Evolutionary conservation across 495 filamentous ascomycete genomes (phyloP).

Genomic region (Aspergillus conjunctus): DNA sequence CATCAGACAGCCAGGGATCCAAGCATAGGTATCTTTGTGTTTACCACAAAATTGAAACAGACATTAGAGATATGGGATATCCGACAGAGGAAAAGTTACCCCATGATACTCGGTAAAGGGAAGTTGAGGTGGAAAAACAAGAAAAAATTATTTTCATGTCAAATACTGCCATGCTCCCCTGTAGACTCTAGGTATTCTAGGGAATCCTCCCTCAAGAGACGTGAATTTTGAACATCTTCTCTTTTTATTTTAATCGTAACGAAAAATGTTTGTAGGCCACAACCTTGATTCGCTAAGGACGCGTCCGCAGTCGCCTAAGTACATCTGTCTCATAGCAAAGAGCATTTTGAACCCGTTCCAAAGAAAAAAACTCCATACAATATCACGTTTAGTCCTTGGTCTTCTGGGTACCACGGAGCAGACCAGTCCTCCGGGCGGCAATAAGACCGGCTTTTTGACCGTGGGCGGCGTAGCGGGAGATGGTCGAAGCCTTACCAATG

Average conservation of each 20-base stretch:
- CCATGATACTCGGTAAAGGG: background rate
- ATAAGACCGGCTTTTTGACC: slow-evolving; percentile 99
- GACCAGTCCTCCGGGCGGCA: slow-evolving; percentile 96
- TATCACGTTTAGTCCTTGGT: slow-evolving; percentile 73
- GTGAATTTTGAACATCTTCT: slow-evolving; percentile 19
- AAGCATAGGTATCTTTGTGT: no score
- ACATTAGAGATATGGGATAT: no score
- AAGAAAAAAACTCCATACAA: slow-evolving; percentile 48
- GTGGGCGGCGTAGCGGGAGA: slow-evolving; percentile 93
- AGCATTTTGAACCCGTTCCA: slow-evolving; percentile 55
- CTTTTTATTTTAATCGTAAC: slow-evolving; percentile 40
- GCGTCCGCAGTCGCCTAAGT: slow-evolving; percentile 54
- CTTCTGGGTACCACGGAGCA: slow-evolving; percentile 99
- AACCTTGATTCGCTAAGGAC: slow-evolving; percentile 52
- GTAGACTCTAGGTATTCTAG: slow-evolving; percentile 2
- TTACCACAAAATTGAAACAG: no score
- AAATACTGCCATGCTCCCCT: slow-evolving; percentile 14
- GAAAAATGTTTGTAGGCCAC: slow-evolving; percentile 45
- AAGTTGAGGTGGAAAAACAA: background rate
- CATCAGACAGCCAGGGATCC: no score
- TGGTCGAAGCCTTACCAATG: slow-evolving; percentile 99
- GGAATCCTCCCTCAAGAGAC: slow-evolving; percentile 11
- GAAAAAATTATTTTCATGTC: slow-evolving; percentile 13
- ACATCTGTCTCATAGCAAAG: slow-evolving; percentile 55
- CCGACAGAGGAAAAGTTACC: background rate